Conservation (phyloP, 2,329 filamentous ascomycete genomes). For the Nigrospora oryzae region DNA sequence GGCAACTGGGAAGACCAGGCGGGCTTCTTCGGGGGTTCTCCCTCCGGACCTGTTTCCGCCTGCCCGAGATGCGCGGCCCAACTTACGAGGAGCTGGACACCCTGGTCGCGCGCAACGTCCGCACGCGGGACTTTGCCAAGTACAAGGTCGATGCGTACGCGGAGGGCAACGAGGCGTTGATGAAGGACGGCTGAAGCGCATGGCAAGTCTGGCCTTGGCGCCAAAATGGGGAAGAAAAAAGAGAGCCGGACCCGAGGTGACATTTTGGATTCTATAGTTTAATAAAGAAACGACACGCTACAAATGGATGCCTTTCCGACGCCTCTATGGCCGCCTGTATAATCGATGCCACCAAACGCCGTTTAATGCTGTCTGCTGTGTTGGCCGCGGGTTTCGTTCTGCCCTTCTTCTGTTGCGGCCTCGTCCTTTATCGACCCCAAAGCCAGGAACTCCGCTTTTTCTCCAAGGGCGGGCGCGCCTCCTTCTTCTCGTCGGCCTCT, state of each 20-base stretch:
- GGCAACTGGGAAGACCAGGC: constrained; percentile 22
- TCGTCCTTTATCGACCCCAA: constrained; percentile 13
- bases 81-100: constrained; percentile 35
- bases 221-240: too few species aligned
- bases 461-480: constrained; percentile 22
- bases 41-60: constrained; percentile 26
- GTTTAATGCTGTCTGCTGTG: constrained; percentile 46
- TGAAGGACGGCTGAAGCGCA: not conserved
- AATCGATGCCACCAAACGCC: too few species aligned
- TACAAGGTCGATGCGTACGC: constrained; percentile 8
- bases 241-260: too few species aligned
- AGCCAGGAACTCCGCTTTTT: constrained; percentile 16
- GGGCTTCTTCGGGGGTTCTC: constrained; percentile 18
- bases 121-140: constrained; percentile 14
- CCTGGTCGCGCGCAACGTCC: constrained; percentile 25
- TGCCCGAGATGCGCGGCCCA: constrained; percentile 30
- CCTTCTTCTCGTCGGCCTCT: constrained; percentile 77
- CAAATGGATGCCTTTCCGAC: too few species aligned
- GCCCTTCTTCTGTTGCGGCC: not conserved
- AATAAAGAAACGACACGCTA: too few species aligned
- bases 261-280: too few species aligned
- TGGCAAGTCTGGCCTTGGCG: too few species aligned
- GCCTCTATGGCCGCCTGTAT: too few species aligned
- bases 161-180: constrained; percentile 7
- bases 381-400: constrained; percentile 35